These are phyloP conservation scores for Ogataea parapolymorpha DNA, from an alignment of 805 yeast species.

Conservation along the genomic window DNA sequence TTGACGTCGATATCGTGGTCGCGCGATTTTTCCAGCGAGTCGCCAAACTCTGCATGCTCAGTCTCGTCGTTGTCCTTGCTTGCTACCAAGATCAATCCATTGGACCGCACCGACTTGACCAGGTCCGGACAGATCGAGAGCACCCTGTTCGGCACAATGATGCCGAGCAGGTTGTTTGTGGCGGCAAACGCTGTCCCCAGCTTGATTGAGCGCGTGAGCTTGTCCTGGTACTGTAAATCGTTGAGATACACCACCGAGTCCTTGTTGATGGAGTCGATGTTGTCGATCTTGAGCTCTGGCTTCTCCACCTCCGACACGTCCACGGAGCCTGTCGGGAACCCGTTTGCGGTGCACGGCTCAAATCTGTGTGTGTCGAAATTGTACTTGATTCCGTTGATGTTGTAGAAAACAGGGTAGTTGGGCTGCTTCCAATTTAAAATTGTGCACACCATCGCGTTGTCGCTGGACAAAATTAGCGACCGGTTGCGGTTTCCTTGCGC, in stretches of 20 bases:
- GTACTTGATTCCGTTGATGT: slow-evolving; percentile 63
- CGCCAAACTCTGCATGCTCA: slow-evolving; percentile 7
- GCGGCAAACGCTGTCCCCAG: slow-evolving; percentile 81
- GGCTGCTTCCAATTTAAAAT: slow-evolving; percentile 98
- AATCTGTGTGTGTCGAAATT: slow-evolving; percentile 29
- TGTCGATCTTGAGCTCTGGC: slow-evolving; percentile 31
- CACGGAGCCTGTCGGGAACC: slow-evolving; percentile 24
- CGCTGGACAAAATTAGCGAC: slow-evolving; percentile 78
- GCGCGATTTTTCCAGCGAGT: slow-evolving; percentile 9
- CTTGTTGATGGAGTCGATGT: slow-evolving; percentile 35
- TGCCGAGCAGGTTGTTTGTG: slow-evolving; percentile 79
- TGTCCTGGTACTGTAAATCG: slow-evolving; percentile 36
- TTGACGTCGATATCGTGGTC: slow-evolving; percentile 46
- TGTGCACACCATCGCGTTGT: slow-evolving; percentile 87
- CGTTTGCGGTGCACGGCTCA: slow-evolving; percentile 40
- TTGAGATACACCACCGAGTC: slow-evolving; percentile 33
- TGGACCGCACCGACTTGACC: slow-evolving; percentile 67
- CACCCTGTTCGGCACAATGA: slow-evolving; percentile 70
- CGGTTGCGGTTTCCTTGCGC: slow-evolving; percentile 39
- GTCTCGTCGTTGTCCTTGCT: slow-evolving; percentile 21
- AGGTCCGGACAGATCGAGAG: slow-evolving; percentile 72
- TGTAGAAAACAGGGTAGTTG: slow-evolving; percentile 89
- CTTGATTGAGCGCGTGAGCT: slow-evolving; percentile 64
- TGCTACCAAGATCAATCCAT: slow-evolving; percentile 81
- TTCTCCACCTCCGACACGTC: slow-evolving; percentile 4